Base-by-base conservation (phyloP, 2,329 filamentous ascomycete genomes). In the Tolypocladium album region DNA sequence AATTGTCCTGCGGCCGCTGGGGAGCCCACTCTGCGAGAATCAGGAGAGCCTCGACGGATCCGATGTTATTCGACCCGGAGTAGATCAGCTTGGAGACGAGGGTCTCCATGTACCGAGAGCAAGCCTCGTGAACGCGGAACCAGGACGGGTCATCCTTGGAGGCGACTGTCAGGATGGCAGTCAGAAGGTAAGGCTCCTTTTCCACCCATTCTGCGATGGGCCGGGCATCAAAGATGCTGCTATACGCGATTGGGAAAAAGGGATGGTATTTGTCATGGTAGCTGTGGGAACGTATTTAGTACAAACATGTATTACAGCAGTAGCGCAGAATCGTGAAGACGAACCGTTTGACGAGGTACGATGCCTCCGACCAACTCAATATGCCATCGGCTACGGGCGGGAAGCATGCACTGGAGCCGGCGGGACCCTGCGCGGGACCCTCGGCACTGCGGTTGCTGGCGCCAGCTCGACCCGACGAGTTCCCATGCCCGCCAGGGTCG, bases 1-100 rank as follows among this genome's bases (percentile, higher is more conserved):
- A 84, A 38, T 83, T 82, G 40, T 81, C 80, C 7, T 85, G 76
- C 2, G 85, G 79, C 0, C 84, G 83, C 62, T 88, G 87, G 0
- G 86, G 86, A 8, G 86, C 86, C 88, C 88, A 90, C 67, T 90
- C 87, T 0, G 88, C 87, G 1, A 90, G 79, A 2, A 90, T 75
- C 0, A 90, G 75, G 2, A 90, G 72, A 1, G 86, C 86, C 67
- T 90, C 87, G 0, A 90, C 87, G 1, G 87, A 85, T 63, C 89
- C 87, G 1, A 90, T 85, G 38, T 84, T 85, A 31, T 83, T 85
- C 57, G 87, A 83, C 5, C 83, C 82, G 4, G 86, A 86, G 56
- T 86, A 85, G 24, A 87, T 82, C 22, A 90, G 79, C 40, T 82
- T 80, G 0, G 86, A 87, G 9, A 90, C 83, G 20, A 89, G 75